These are phyloP conservation scores for Lanmaoa pseudosensibilis DNA, from an alignment of 768 basidiomycete genomes.

Conservation along the genomic window DNA sequence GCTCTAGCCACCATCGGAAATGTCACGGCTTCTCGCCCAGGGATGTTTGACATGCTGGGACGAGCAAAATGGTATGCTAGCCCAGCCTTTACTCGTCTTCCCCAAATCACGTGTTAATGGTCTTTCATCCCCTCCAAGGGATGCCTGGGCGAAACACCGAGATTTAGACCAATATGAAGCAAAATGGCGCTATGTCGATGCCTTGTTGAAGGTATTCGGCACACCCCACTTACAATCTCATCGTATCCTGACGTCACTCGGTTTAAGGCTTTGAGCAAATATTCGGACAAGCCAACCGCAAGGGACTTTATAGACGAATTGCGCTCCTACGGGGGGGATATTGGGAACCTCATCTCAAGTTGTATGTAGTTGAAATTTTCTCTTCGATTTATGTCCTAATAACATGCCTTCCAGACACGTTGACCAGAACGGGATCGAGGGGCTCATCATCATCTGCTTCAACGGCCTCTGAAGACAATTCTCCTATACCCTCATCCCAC, in stretches of 20 bases:
- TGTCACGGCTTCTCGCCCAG: slow-evolving; percentile 74
- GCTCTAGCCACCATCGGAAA: slow-evolving; percentile 84
- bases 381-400: neutral
- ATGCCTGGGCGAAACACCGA: slow-evolving; percentile 93
- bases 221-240: neutral
- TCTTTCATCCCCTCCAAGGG: slow-evolving; percentile 49
- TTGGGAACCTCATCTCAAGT: slow-evolving; percentile 62
- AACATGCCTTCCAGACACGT: slow-evolving; percentile 28
- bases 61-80: slow-evolving; percentile 82
- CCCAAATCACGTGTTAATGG: slow-evolving; percentile 24
- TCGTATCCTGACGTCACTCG: neutral
- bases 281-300: slow-evolving; percentile 81
- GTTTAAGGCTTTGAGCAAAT: slow-evolving; percentile 69
- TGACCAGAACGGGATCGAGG: slow-evolving; percentile 44
- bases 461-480: slow-evolving; percentile 46
- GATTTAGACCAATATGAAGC: slow-evolving; percentile 78
- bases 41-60: slow-evolving; percentile 88
- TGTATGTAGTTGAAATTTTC: slow-evolving; percentile 41
- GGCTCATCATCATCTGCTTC: slow-evolving; percentile 68
- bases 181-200: slow-evolving; percentile 87
- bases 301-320: slow-evolving; percentile 74
- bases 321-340: slow-evolving; percentile 71
- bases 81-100: neutral
- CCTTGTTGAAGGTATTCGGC: slow-evolving; percentile 68
- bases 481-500: slow-evolving; percentile 22